These are phyloP conservation scores for Paracoccidioides brasiliensis DNA, from an alignment of 2,329 filamentous ascomycete genomes.

Conservation along the genomic window DNA sequence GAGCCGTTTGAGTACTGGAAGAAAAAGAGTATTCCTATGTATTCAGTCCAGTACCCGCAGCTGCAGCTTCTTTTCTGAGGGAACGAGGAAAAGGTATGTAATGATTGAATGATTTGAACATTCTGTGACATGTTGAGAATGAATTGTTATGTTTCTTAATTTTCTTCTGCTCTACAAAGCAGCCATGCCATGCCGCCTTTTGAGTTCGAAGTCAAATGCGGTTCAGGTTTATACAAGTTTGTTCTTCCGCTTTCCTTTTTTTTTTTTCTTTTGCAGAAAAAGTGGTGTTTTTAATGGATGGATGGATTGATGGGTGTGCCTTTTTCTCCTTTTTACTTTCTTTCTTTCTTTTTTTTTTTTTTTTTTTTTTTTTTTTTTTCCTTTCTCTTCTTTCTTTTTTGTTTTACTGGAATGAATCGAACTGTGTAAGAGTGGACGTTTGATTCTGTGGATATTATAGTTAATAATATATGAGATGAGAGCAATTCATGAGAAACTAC, in stretches of 20 bases:
- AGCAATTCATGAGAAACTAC: too few relatives aligned
- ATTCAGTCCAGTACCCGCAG: slow-evolving; percentile 1
- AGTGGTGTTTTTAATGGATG: neutral
- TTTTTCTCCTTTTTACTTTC: neutral
- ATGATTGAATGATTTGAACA: too few relatives aligned
- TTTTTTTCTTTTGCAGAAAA: too few relatives aligned
- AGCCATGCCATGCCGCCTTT: too few relatives aligned
- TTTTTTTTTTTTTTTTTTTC: neutral
- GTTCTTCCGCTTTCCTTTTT: too few relatives aligned
- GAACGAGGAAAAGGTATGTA: neutral
- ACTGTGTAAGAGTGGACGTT: neutral
- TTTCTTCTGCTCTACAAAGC: too few relatives aligned
- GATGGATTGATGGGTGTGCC: neutral
- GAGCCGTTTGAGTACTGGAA: slow-evolving; percentile 3
- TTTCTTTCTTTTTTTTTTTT: neutral
- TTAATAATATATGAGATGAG: too few relatives aligned
- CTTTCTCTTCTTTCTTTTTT: neutral
- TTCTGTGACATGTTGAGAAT: too few relatives aligned
- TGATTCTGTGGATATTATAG: neutral
- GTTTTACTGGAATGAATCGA: neutral
- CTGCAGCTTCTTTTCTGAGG: slow-evolving; percentile 1
- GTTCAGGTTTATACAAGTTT: too few relatives aligned
- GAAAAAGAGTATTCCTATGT: neutral
- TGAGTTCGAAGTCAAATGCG: too few relatives aligned
- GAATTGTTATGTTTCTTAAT: too few relatives aligned